Conservation (phyloP, 768 basidiomycete species). For the Calocybe gangraenosa region DNA sequence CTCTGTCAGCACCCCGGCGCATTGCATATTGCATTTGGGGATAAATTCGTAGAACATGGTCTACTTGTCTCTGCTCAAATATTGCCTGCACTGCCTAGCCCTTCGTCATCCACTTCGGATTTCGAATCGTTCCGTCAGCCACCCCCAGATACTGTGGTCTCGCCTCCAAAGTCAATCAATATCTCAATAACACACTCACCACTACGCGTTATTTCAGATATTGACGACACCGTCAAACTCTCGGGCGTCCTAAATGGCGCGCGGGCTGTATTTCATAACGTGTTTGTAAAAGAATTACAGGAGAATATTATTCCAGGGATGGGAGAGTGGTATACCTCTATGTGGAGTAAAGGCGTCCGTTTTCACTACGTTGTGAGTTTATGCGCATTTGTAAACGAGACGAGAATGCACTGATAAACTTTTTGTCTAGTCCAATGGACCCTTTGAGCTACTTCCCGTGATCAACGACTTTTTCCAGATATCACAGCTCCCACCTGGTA, state of each 20-base stretch:
- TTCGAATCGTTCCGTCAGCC: background rate
- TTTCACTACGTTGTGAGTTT: conserved; percentile 86
- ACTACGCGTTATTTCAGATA: conserved; percentile 84
- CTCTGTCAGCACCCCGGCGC: conserved; percentile 59
- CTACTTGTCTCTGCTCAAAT: conserved; percentile 53
- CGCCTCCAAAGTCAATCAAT: conserved; percentile 25
- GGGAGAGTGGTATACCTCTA: conserved; percentile 69
- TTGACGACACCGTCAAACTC: conserved; percentile 89
- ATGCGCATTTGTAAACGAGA: background rate
- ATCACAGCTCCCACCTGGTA: conserved; percentile 65
- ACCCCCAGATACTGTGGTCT: background rate
- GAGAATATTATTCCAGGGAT: conserved; percentile 82
- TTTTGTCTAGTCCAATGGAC: conserved; percentile 66
- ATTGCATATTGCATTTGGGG: conserved; percentile 54
- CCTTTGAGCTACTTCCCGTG: conserved; percentile 79
- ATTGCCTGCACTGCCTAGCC: conserved; percentile 28
- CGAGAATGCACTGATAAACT: background rate
- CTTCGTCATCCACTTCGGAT: conserved; percentile 8
- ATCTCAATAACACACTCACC: conserved; percentile 57
- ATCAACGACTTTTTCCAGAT: conserved; percentile 71
- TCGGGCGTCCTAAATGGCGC: conserved; percentile 79
- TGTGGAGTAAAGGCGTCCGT: conserved; percentile 68
- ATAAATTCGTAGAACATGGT: conserved; percentile 47
- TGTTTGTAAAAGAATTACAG: conserved; percentile 81
- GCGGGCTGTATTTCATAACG: conserved; percentile 81